Base-by-base conservation (phyloP, 2,329 filamentous ascomycete species). In the Tolypocladium cylindrosporum region DNA sequence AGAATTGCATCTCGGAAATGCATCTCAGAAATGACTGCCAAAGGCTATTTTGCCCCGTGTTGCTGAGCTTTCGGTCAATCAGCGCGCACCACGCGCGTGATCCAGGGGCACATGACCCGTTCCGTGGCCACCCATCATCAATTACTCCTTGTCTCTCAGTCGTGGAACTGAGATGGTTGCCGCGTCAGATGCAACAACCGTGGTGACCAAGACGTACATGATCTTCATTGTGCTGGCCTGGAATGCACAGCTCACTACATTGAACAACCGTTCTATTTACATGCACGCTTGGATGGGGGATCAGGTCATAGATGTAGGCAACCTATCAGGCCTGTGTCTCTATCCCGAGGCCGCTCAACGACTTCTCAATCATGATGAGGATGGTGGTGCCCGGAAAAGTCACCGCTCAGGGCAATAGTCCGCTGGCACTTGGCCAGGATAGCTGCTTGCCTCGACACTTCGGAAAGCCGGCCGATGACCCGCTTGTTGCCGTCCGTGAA, bases 401-500 rank as follows among this genome's bases (percentile, higher is more conserved):
- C 54, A 8, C 57, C 50, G 5, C 54, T 39, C 45, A 9, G 45
- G 7, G 59, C 60, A 40, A 63, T 55, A 19, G 53, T 58, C 55
- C 50, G 57, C 10, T 89, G 86, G 67, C 90, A 93, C 71, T 91
- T 89, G 50, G 85, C 82, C 63, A 92, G 75, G 58, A 93, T 89
- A 56, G 84, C 82, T 14, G 90, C 88, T 74, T 95, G 91, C 66
- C 86, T 86, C 34, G 87, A 87, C 2, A 96, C 86, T 66, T 96
- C 89, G 4, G 84, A 87, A 54, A 96, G 77, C 51, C 84, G 80
- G 19, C 88, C 80, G 65, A 96, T 83, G 14, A 96, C 90, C 64
- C 90, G 79, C 72, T 87, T 87, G 71, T 94, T 96, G 7, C 91
- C 89, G 63, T 91, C 84, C 21, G 89, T 83, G 68, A 96, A 96